Base-by-base conservation (phyloP, 2,329 filamentous ascomycete species). In the Xylariomycetidae sp. region DNA sequence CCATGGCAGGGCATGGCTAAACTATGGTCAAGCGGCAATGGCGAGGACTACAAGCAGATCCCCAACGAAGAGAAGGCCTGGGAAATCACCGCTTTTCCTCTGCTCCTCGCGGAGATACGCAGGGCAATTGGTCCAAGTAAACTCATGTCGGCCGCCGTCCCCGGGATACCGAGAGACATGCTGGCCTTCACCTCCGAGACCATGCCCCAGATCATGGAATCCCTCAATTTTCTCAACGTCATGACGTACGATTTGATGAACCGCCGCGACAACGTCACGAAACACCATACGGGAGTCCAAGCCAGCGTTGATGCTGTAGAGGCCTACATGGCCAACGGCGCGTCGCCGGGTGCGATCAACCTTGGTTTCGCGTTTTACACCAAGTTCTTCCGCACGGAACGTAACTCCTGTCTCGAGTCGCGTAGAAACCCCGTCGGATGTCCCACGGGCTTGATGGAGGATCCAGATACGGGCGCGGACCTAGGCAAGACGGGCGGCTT, bases 231-330 rank as follows among this genome's bases (percentile, higher is more conserved):
- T 49, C 65, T 85, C 49, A 85, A 85, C 49, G 30, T 86, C 42
- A 85, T 85, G 81, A 70, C 73, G 7, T 86, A 86, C 53, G 82
- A 87, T 50, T 53, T 87, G 30, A 81, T 83, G 72, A 85, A 85
- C 59, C 77, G 82, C 9, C 74, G 83, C n/a, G 77, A 85, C 53
- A 74, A 63, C 31, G 56, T 67, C 14, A 86, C 82, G 3, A 69
- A 66, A 17, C 82, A 86, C 51, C 80, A 85, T 47, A 74, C 70
- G 8, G 76, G 77, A 5, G 60, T 84, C 16, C 48, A 63, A 31
- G 67, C 64, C 10, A 77, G 79, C 7, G 50, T 74, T 2, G 61
- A 69, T 4, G 62, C 72, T 1, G 56, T 87, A 49, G 63, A 78
- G 32, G 67, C 68, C 23, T 86, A 85, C 53, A 54, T 80, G 12